Conservation (phyloP, 2,329 filamentous ascomycete species). For the Cercospora sp. region DNA sequence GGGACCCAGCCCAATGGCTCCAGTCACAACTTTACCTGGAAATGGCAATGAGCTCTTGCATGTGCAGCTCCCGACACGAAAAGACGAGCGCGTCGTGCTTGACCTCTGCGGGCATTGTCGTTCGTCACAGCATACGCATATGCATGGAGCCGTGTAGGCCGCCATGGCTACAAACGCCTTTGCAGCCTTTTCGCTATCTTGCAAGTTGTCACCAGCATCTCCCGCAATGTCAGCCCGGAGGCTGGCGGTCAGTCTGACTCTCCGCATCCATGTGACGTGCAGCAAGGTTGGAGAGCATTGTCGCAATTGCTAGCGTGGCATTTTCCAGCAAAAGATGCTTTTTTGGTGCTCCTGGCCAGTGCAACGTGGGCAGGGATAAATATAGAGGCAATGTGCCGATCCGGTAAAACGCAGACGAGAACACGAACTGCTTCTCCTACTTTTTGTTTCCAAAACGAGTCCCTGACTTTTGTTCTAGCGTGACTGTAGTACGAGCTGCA, state of each 20-base stretch:
- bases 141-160: background rate
- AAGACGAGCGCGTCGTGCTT: background rate
- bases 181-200: background rate
- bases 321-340: background rate
- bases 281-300: background rate
- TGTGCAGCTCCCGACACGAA: conserved; percentile 3
- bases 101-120: background rate
- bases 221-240: background rate
- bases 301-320: conserved; percentile 2
- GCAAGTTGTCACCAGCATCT: background rate
- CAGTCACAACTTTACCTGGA: conserved; percentile 3
- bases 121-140: background rate
- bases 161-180: background rate
- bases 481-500: conserved; percentile 5
- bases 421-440: background rate
- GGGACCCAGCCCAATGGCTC: conserved; percentile 7
- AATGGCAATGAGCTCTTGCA: conserved; percentile 8
- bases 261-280: background rate
- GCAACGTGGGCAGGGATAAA: conserved; percentile 13
- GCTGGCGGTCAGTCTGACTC: background rate
- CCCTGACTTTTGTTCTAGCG: background rate
- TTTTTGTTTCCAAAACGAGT: background rate
- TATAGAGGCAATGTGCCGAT: conserved; percentile 5
- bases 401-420: background rate
- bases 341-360: background rate